Conservation (phyloP, 371 early-diverging fungal species). For the Choanephora cucurbitarum region DNA sequence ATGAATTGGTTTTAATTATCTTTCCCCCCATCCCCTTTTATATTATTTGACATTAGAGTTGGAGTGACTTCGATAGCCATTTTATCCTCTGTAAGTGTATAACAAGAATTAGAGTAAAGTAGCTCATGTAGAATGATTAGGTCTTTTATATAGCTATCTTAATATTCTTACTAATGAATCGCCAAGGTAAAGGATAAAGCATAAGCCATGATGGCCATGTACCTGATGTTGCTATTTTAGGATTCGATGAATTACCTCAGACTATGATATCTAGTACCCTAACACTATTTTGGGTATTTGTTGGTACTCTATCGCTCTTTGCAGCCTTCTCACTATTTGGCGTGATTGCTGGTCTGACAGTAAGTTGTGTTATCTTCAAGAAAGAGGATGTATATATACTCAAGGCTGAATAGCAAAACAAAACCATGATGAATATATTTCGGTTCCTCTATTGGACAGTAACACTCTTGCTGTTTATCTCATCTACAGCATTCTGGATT, state of each 20-base stretch:
- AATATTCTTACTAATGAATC: constrained; percentile 10
- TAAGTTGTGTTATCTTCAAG: constrained; percentile 6
- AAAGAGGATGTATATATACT: no score
- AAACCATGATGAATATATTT: constrained; percentile 21
- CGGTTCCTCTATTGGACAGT: constrained; percentile 22
- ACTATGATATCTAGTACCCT: constrained; percentile 5
- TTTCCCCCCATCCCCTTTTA: not conserved
- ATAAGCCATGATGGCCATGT: not conserved
- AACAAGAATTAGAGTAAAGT: not conserved
- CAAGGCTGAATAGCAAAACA: constrained; percentile 17
- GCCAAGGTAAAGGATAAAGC: not conserved
- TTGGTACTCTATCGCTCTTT: constrained; percentile 23
- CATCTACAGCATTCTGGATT: constrained; percentile 15
- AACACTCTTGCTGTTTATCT: constrained; percentile 7
- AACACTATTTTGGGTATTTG: constrained; percentile 22
- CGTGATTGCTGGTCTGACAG: constrained; percentile 23
- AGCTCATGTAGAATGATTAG: constrained; percentile 8
- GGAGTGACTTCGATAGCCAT: constrained; percentile 21
- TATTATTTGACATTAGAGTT: constrained; percentile 2
- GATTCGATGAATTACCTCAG: not conserved
- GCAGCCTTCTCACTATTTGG: constrained; percentile 22
- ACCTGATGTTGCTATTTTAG: no score
- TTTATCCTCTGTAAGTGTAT: constrained; percentile 17
- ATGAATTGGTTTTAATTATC: not conserved
- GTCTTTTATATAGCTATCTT: constrained; percentile 13